phyloP scores from a whole-genome alignment of 345 rosid genomes.

The Moringa oleifera region DNA sequence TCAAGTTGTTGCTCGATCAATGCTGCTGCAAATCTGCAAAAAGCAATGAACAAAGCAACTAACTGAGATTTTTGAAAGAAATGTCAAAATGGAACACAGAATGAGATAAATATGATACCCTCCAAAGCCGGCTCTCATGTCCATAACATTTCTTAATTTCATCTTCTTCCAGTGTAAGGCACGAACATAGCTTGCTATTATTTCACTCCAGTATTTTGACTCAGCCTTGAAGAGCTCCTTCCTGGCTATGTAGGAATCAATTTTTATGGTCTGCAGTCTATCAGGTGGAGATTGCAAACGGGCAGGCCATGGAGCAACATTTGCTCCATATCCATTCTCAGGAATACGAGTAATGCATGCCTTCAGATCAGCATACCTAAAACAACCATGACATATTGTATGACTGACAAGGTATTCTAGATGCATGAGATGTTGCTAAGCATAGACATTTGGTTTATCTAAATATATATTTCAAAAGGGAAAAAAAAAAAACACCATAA shows the following conservation, averaged over 20 bases:
- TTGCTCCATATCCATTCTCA: slow-evolving; percentile 80
- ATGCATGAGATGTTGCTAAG: not conserved
- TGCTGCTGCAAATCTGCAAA: slow-evolving; percentile 86
- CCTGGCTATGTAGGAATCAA: slow-evolving; percentile 84
- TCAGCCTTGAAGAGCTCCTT: slow-evolving; percentile 89
- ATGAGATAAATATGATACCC: slow-evolving; percentile 47
- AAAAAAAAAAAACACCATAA: not conserved
- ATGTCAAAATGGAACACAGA: not conserved
- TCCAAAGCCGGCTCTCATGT: slow-evolving; percentile 97
- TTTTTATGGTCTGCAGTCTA: slow-evolving; percentile 80
- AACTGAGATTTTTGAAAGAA: slow-evolving; percentile 2
- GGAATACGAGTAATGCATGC: slow-evolving; percentile 82
- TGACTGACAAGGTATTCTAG: slow-evolving; percentile 3
- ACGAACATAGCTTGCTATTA: slow-evolving; percentile 62
- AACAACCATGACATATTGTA: slow-evolving; percentile 10
- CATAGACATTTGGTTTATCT: too few species aligned
- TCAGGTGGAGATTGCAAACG: slow-evolving; percentile 81
- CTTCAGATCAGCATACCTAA: slow-evolving; percentile 80
- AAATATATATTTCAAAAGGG: too few species aligned
- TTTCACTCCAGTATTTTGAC: slow-evolving; percentile 86
- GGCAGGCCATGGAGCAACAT: slow-evolving; percentile 71
- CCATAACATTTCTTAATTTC: slow-evolving; percentile 90
- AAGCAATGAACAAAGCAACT: slow-evolving; percentile 19
- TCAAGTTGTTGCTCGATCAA: slow-evolving; percentile 59
- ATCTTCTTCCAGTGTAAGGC: slow-evolving; percentile 76